Evolutionary conservation across 208 protist genomes (phyloP).

Genomic region (Balamuthia mandrillaris): DNA sequence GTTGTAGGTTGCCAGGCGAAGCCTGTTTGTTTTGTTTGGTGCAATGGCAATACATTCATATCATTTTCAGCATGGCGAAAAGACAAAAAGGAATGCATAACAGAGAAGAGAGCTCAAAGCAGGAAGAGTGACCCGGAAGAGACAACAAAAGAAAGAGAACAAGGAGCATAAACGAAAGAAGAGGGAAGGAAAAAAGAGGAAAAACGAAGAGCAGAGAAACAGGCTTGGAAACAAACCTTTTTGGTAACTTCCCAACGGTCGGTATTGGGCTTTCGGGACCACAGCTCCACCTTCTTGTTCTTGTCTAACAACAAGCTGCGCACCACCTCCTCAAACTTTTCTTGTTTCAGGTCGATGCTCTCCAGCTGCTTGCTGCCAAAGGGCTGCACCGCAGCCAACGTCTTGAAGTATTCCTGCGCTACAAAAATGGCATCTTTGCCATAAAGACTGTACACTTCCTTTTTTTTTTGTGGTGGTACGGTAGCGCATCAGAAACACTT

Average conservation of each 20-base stretch:
- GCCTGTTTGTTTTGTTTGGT: neutral
- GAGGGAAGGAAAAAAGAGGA: too few species aligned
- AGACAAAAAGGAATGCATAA: too few species aligned
- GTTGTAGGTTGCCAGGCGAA: slow-evolving; percentile 68
- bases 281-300: slow-evolving; percentile 19
- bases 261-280: slow-evolving; percentile 2
- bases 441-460: slow-evolving; percentile 50
- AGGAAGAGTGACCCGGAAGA: neutral
- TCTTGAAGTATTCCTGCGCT: slow-evolving; percentile 61
- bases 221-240: neutral
- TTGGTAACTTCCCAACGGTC: neutral
- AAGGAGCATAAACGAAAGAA: too few species aligned
- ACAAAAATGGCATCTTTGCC: slow-evolving; percentile 60
- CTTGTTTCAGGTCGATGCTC: slow-evolving; percentile 29
- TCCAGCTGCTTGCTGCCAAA: slow-evolving; percentile 17
- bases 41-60: neutral
- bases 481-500: neutral
- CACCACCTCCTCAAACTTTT: slow-evolving; percentile 36
- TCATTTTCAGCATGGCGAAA: too few species aligned
- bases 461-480: neutral
- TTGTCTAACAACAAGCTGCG: slow-evolving; percentile 25
- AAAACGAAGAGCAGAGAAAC: too few species aligned
- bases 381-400: slow-evolving; percentile 42
- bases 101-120: neutral
- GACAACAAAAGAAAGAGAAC: too few species aligned